Evolutionary conservation across 1,139 yeast genomes (phyloP), one percentile per base, ranked within the genome.

Genomic region (Ogataea hybrid): DNA sequence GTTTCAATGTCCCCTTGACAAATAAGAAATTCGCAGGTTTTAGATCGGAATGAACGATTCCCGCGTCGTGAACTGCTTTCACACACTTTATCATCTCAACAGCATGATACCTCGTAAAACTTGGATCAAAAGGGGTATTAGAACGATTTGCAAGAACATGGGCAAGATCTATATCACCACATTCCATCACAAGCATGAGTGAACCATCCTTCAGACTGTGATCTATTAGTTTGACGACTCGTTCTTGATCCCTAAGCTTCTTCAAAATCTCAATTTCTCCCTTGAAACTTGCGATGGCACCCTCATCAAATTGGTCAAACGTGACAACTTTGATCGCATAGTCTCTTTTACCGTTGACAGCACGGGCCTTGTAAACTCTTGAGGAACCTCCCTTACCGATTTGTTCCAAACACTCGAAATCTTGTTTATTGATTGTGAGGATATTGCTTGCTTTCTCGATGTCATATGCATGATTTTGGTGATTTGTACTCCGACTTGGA

Each of bases 371-470:
- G 68, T 84, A 92, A 14, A 92, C 98, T 57, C 84, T 87, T 0
- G 97, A 89, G 0, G 97, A 77, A 0, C 98, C 98, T 25, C 98
- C 98, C 56, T 84, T 75, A 11, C 98, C 98, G 14, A 92, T 63
- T 15, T 86, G 68, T 54, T 88, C 96, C 17, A 87, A 65, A 44
- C 84, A 77, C 53, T 84, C 94, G 58, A 87, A 90, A 31, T 73
- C 74, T 32, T 71, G 71, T 3, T 77, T 81, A 59, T 88, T 86
- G 2, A 81, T 73, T 4, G 60, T 54, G 28, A 67, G 54, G 1
- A 47, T 33, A 22, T 44, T 46, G 14, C 35, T 42, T 20, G 46
- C 28, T 17, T 34, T 37, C 21, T 39, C 38, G 17, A 32, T 23
- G 9, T 29, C 39, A 23, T 20, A 23, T 4, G 5, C 8, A 6